These are phyloP conservation scores for Tylopilus sp. DNA, from an alignment of 768 basidiomycete species.

Conservation along the genomic window DNA sequence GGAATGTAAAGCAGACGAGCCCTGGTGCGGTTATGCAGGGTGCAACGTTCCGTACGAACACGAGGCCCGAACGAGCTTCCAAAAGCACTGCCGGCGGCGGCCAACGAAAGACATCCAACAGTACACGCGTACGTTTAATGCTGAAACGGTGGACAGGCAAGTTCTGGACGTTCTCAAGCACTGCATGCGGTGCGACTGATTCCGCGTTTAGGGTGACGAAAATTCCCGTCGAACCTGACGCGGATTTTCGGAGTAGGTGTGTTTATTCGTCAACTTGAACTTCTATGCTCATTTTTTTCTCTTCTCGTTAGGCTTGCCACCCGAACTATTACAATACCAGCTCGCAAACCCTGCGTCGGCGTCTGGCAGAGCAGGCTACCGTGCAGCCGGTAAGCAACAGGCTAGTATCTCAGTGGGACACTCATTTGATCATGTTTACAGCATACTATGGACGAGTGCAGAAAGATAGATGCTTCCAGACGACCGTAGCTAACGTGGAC, in stretches of 20 bases:
- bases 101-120: conserved; percentile 59
- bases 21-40: conserved; percentile 33
- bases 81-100: conserved; percentile 43
- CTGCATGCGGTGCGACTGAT: neutral
- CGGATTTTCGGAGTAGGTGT: conserved; percentile 61
- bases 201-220: conserved; percentile 45
- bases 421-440: conserved; percentile 23
- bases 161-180: conserved; percentile 10
- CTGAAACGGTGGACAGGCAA: conserved; percentile 56
- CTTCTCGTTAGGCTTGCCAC: conserved; percentile 28
- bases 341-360: conserved; percentile 57
- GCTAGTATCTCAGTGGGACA: neutral
- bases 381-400: conserved; percentile 37
- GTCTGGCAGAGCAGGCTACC: conserved; percentile 48
- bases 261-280: neutral
- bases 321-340: conserved; percentile 56
- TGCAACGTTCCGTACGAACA: conserved; percentile 31
- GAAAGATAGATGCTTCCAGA: conserved; percentile 54
- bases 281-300: neutral
- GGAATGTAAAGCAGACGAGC: conserved; percentile 35
- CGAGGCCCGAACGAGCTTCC: conserved; percentile 39
- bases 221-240: conserved; percentile 52
- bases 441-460: conserved; percentile 61
- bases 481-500: conserved; percentile 75
- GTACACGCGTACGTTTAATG: conserved; percentile 52